phyloP scores from a whole-genome alignment of 306 rosid species.

The Prunus mume region DNA sequence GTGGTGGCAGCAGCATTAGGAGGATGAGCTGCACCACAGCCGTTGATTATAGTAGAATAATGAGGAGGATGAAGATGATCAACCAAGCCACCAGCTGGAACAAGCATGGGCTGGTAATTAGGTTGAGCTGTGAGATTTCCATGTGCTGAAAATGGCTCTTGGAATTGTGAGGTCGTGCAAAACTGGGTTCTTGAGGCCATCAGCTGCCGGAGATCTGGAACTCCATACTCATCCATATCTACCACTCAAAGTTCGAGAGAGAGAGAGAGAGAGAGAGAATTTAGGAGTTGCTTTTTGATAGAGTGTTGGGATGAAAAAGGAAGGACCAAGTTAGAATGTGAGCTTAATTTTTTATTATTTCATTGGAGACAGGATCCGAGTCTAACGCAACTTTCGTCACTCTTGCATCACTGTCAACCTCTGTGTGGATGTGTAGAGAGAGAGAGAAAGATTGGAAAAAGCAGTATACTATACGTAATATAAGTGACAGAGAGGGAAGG shows the following conservation, averaged over 20 bases:
- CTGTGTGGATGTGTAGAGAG: not conserved
- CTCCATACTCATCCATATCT: constrained; percentile 19
- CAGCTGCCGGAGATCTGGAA: constrained; percentile 60
- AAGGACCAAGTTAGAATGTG: constrained; percentile 11
- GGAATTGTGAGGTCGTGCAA: constrained; percentile 16
- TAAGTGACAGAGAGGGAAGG: no score
- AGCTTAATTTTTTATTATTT: constrained; percentile 8
- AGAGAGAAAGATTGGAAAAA: not conserved
- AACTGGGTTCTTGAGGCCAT: constrained; percentile 37
- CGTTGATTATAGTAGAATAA: not conserved
- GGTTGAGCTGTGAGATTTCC: not conserved
- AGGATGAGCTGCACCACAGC: not conserved
- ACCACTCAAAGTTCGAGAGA: not conserved
- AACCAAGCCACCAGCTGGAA: not conserved
- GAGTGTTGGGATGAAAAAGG: not conserved
- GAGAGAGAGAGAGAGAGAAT: not conserved
- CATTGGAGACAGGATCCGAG: constrained; percentile 89
- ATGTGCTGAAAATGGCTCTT: constrained; percentile 27
- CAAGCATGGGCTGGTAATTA: not conserved
- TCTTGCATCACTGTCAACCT: constrained; percentile 29
- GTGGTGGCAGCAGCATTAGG: not conserved
- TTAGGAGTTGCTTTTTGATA: not conserved
- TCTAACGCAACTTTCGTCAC: constrained; percentile 62
- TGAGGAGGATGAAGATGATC: not conserved
- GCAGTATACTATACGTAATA: no score